These are phyloP conservation scores for Periconia digitata DNA, from an alignment of 2,329 filamentous ascomycete species.

Conservation along the genomic window DNA sequence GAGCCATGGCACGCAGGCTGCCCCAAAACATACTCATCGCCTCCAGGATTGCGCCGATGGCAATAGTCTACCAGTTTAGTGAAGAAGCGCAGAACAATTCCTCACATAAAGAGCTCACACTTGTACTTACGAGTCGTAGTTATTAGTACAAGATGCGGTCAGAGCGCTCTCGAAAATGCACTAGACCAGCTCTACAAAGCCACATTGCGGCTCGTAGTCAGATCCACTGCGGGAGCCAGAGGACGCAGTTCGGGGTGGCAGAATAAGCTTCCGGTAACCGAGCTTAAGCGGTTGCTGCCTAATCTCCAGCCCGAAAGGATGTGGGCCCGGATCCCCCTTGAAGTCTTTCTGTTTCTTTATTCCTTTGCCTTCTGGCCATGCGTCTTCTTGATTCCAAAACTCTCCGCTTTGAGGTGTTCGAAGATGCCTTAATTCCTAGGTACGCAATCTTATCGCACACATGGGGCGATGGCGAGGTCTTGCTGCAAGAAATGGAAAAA, in stretches of 20 bases:
- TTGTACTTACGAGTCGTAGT: no score
- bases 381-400: constrained; percentile 6
- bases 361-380: constrained; percentile 1
- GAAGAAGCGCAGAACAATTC: no score
- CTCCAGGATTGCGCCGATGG: no score
- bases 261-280: background rate
- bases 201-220: background rate
- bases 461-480: constrained; percentile 2
- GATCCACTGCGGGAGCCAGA: background rate
- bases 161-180: no score
- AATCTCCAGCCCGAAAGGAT: no score
- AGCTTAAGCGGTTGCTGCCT: no score
- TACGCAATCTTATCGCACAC: constrained; percentile 7
- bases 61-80: no score
- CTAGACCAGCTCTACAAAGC: background rate
- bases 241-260: background rate
- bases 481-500: background rate
- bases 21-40: no score
- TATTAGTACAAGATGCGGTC: no score
- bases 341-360: no score
- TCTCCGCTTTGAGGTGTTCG: constrained; percentile 3
- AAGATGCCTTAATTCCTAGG: background rate
- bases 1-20: background rate
- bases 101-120: no score
- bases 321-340: no score